A percentile compares a stretch with the other conserved stretches of the same genome.
Evolutionary conservation across 768 basidiomycete species (phyloP).

Genomic region (Leucosporidium creatinivorum): DNA sequence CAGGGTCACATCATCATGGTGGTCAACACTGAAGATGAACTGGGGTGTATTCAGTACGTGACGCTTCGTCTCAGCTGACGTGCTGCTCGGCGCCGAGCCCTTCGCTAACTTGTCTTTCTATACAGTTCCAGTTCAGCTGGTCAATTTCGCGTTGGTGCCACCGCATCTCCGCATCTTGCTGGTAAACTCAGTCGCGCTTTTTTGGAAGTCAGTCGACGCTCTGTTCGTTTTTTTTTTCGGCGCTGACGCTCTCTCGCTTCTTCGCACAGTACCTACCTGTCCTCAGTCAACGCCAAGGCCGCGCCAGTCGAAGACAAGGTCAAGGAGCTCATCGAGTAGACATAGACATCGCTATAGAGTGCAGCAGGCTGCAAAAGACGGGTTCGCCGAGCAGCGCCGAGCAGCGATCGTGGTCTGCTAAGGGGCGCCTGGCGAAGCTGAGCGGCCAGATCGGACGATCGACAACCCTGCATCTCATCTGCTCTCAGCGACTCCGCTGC

Average conservation of each 20-base stretch:
- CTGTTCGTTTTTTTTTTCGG: background rate
- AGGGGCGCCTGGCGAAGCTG: too few relatives aligned
- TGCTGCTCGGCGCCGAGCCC: background rate
- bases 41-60: constrained; percentile 53
- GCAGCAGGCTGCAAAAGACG: too few relatives aligned
- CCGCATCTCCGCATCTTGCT: background rate
- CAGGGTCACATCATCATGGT: constrained; percentile 54
- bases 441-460: too few relatives aligned
- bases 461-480: too few relatives aligned
- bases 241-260: background rate
- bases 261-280: background rate
- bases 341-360: too few relatives aligned
- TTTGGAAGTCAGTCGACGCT: background rate
- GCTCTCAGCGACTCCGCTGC: too few relatives aligned
- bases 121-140: background rate
- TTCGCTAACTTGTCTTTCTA: background rate
- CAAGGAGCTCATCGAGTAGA: background rate
- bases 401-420: too few relatives aligned
- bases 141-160: background rate
- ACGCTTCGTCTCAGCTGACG: background rate
- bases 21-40: constrained; percentile 65
- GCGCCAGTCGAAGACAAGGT: background rate
- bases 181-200: background rate
- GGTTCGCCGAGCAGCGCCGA: too few relatives aligned
- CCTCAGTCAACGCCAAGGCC: background rate